Conservation (phyloP, 164 flowering plant species). For the Vitis cinerea region DNA sequence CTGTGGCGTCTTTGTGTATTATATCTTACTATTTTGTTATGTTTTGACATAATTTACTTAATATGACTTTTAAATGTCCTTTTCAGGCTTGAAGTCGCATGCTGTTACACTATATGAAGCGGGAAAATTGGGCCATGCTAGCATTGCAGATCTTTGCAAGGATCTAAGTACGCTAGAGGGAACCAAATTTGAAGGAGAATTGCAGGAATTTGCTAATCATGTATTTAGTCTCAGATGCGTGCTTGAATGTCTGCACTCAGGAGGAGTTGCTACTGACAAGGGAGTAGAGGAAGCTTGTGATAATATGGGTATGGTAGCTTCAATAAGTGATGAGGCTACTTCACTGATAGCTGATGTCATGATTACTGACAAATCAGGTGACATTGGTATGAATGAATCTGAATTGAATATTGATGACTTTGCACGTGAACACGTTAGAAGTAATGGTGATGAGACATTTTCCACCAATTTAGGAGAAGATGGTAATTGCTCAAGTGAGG, state of each 20-base stretch:
- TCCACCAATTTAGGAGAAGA: slow-evolving; percentile 27
- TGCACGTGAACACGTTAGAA: slow-evolving; percentile 26
- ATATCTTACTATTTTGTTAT: neutral
- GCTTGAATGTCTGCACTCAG: slow-evolving; percentile 81
- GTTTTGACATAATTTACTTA: neutral
- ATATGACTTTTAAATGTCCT: slow-evolving; percentile 7
- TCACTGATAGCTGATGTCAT: slow-evolving; percentile 27
- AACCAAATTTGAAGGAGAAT: slow-evolving; percentile 93
- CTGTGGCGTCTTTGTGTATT: too few species aligned
- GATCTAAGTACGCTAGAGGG: slow-evolving; percentile 89
- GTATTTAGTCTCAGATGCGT: slow-evolving; percentile 88
- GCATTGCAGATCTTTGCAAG: slow-evolving; percentile 92
- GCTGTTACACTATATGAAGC: slow-evolving; percentile 98
- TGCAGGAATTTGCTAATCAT: slow-evolving; percentile 99
- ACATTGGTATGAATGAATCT: slow-evolving; percentile 21
- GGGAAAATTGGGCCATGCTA: slow-evolving; percentile 88
- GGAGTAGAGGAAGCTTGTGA: slow-evolving; percentile 31
- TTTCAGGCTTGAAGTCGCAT: slow-evolving; percentile 92
- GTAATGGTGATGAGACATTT: slow-evolving; percentile 20
- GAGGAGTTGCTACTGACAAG: slow-evolving; percentile 60
- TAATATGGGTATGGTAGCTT: slow-evolving; percentile 23
- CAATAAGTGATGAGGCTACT: slow-evolving; percentile 29
- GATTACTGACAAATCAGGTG: slow-evolving; percentile 21
- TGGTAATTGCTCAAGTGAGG: slow-evolving; percentile 23
- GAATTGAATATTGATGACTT: slow-evolving; percentile 18